Evolutionary conservation across 257 asterid genomes (phyloP), one percentile per base, ranked within the genome.

Genomic region (Solanum acaule): DNA sequence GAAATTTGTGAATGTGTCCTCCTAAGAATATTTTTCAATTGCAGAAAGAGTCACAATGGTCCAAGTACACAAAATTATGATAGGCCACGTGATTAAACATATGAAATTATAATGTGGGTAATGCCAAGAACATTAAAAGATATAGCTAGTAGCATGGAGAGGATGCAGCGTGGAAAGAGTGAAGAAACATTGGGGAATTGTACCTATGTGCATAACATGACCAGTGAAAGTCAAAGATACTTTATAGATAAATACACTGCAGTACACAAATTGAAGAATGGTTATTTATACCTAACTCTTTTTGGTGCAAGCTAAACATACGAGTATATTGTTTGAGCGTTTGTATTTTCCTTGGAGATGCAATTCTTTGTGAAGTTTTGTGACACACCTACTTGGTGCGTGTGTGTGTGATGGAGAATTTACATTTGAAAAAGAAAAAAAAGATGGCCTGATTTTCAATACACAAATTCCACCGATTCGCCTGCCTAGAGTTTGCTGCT

Each of bases 1-100:
- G 92, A 89, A 89, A 97, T 93, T 92, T 97, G 99, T 6, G 96
- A 18, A 90, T 97, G 99, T 4, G 99, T 97, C 91, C 99, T 94
- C 98, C 99, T 97, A 73, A 88, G 67, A 15, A 79, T 44, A 79
- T 25, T 25, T 42, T 44, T 33, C 85, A 79, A 44, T 16, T 44
- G 85, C 85, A 79, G 25, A 79, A 83, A 86, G 86, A 88, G 23
- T 35, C 85, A 89, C 40, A 29, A 52, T 81, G 70, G 29, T 16
- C 29, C 70, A 49, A 79, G 40, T 27, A 46, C 6, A 81, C 85
- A 27, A 46, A 81, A 81, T 81, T 81, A 79, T 27, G 85, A 79
- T 44, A 79, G 85, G 65, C 16, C 85, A 81, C 22, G 10, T n/a
- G n/a, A 6, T 18, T 46, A n/a, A 49, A 12, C 70, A 81, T 46